A percentile compares a stretch with the other conserved stretches of the same genome.
Conservation (phyloP, 2,329 filamentous ascomycete genomes). For the Aureobasidium melanogenum region DNA sequence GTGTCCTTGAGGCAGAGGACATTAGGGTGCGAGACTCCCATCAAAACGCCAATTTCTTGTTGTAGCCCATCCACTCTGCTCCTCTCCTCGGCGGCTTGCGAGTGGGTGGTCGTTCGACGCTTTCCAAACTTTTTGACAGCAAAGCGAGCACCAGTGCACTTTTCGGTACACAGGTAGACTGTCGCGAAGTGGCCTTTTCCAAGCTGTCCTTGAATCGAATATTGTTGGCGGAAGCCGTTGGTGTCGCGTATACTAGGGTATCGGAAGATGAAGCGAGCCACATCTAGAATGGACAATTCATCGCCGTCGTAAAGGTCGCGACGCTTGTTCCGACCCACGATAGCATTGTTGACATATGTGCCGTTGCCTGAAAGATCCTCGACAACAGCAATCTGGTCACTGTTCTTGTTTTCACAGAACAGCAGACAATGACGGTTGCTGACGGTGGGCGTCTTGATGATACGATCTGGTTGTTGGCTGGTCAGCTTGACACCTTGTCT, state of each 20-base stretch:
- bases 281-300: conserved; percentile 77
- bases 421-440: conserved; percentile 77
- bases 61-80: conserved; percentile 80
- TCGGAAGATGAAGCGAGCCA: conserved; percentile 81
- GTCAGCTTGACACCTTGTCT: not conserved
- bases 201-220: conserved; percentile 72
- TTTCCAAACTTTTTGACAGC: conserved; percentile 95
- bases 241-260: conserved; percentile 70
- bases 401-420: conserved; percentile 53
- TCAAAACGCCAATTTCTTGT: conserved; percentile 92
- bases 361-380: conserved; percentile 95
- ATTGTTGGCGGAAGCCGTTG: conserved; percentile 77
- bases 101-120: conserved; percentile 59
- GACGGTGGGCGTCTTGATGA: conserved; percentile 65
- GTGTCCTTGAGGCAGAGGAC: conserved; percentile 90
- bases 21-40: conserved; percentile 93
- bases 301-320: conserved; percentile 83
- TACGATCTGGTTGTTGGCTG: conserved; percentile 47
- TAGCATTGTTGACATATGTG: conserved; percentile 87
- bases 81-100: conserved; percentile 43
- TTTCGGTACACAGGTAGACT: conserved; percentile 85
- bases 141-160: conserved; percentile 68
- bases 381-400: conserved; percentile 59
- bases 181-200: conserved; percentile 95
- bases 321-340: conserved; percentile 85